Evolutionary conservation across 768 basidiomycete genomes (phyloP).

Genomic region (Lactarius evosmus): DNA sequence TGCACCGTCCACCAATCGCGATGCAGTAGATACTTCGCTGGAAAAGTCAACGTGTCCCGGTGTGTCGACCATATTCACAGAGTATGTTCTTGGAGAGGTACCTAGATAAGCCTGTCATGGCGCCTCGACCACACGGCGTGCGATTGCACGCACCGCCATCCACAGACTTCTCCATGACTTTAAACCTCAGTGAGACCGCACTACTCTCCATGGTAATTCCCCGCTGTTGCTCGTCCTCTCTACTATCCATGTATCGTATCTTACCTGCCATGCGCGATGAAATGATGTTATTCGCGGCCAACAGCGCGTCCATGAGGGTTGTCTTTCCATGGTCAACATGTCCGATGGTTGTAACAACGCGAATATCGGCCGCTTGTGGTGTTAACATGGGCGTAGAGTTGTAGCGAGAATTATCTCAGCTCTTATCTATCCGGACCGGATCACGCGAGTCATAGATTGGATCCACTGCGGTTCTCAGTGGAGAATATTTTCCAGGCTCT

Average conservation of each 20-base stretch:
- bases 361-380: slow-evolving; percentile 47
- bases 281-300: slow-evolving; percentile 98
- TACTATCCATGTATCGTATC: slow-evolving; percentile 89
- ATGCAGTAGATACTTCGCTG: slow-evolving; percentile 93
- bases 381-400: slow-evolving; percentile 15
- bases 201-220: slow-evolving; percentile 99
- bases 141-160: slow-evolving; percentile 52
- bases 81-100: slow-evolving; percentile 62
- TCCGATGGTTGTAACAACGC: slow-evolving; percentile 82
- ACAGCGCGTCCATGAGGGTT: slow-evolving; percentile 89
- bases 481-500: slow-evolving; percentile 45
- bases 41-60: slow-evolving; percentile 99
- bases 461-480: not conserved
- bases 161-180: slow-evolving; percentile 57
- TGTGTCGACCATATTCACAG: slow-evolving; percentile 96
- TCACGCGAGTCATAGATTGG: not conserved
- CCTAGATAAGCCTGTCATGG: slow-evolving; percentile 45
- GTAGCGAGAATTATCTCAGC: not conserved
- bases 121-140: slow-evolving; percentile 17
- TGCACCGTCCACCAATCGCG: slow-evolving; percentile 91
- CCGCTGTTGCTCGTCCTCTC: slow-evolving; percentile 95
- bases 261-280: slow-evolving; percentile 93
- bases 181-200: slow-evolving; percentile 87
- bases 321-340: slow-evolving; percentile 98
- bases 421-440: slow-evolving; percentile 14